Conservation (phyloP, 352 stramenopile genomes). For the Globisporangium recalcitrans region DNA sequence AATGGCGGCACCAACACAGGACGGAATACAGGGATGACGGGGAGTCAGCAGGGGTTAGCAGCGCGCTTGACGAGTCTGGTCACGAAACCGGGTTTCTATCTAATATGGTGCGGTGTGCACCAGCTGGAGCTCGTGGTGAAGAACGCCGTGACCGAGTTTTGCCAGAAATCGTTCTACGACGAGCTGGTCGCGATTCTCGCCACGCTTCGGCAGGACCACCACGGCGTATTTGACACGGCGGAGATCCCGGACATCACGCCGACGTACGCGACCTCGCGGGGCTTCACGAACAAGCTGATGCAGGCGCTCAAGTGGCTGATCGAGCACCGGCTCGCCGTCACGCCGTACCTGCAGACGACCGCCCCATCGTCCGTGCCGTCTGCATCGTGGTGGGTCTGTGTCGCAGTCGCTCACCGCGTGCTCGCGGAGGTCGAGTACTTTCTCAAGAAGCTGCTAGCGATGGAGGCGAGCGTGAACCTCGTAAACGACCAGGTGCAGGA, state of each 20-base stretch:
- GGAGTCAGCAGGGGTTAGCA: slow-evolving; percentile 43
- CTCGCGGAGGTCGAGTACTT: slow-evolving; percentile 56
- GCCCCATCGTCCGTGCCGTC: slow-evolving; percentile 28
- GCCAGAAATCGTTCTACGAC: slow-evolving; percentile 47
- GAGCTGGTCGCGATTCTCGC: slow-evolving; percentile 42
- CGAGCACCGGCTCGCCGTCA: slow-evolving; percentile 30
- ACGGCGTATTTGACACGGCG: slow-evolving; percentile 18
- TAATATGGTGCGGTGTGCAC: slow-evolving; percentile 55
- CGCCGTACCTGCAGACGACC: slow-evolving; percentile 22
- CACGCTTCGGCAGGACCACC: slow-evolving; percentile 26
- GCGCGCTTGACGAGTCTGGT: slow-evolving; percentile 38
- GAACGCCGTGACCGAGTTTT: slow-evolving; percentile 40
- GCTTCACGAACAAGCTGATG: slow-evolving; percentile 41
- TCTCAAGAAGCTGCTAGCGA: slow-evolving; percentile 46
- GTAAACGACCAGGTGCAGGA: slow-evolving; percentile 46
- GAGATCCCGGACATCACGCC: slow-evolving; percentile 37
- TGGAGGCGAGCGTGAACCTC: slow-evolving; percentile 30
- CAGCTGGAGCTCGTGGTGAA: slow-evolving; percentile 59
- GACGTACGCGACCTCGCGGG: slow-evolving; percentile 25
- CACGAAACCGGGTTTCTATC: slow-evolving; percentile 42
- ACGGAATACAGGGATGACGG: slow-evolving; percentile 34
- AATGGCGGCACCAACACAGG: slow-evolving; percentile 37
- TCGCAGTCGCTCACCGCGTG: slow-evolving; percentile 39
- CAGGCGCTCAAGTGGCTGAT: slow-evolving; percentile 48
- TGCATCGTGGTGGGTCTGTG: slow-evolving; percentile 54